Evolutionary conservation across 495 filamentous ascomycete genomes (phyloP).

Genomic region (Amphirosellinia nigrospora): DNA sequence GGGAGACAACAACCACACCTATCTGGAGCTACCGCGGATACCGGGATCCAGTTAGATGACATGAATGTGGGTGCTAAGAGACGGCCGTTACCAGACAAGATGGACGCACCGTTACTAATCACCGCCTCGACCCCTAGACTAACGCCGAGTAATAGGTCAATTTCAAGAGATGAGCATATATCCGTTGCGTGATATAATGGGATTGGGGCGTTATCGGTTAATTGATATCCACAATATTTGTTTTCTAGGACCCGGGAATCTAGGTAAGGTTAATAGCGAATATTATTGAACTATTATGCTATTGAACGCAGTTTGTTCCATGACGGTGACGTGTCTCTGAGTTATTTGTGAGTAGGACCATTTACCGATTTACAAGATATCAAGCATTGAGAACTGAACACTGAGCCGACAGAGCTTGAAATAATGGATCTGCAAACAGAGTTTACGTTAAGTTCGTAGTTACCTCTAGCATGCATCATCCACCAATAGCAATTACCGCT

Average conservation of each 20-base stretch:
- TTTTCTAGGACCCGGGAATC: neutral
- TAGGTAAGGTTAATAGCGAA: neutral
- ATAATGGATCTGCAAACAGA: neutral
- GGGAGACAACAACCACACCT: constrained; percentile 4
- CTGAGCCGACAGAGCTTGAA: neutral
- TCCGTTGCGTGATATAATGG: neutral
- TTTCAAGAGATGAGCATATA: neutral
- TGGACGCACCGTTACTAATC: constrained; percentile 3
- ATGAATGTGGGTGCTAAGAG: neutral
- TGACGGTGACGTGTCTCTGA: neutral
- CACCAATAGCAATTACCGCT: neutral
- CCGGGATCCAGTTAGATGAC: constrained; percentile 14
- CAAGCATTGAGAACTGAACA: neutral
- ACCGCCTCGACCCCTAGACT: neutral
- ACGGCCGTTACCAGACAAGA: constrained; percentile 6
- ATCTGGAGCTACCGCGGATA: constrained; percentile 7
- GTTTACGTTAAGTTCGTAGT: neutral
- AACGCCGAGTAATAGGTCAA: neutral
- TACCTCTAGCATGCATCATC: neutral
- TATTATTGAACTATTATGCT: neutral
- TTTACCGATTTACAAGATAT: neutral
- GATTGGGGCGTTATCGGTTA: neutral
- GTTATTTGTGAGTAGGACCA: neutral
- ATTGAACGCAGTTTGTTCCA: neutral
- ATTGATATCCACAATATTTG: neutral